Percentiles rank a stretch among this genome's conserved stretches.
phyloP scores from a whole-genome alignment of 352 stramenopile genomes.

The Lagenidium giganteum region DNA sequence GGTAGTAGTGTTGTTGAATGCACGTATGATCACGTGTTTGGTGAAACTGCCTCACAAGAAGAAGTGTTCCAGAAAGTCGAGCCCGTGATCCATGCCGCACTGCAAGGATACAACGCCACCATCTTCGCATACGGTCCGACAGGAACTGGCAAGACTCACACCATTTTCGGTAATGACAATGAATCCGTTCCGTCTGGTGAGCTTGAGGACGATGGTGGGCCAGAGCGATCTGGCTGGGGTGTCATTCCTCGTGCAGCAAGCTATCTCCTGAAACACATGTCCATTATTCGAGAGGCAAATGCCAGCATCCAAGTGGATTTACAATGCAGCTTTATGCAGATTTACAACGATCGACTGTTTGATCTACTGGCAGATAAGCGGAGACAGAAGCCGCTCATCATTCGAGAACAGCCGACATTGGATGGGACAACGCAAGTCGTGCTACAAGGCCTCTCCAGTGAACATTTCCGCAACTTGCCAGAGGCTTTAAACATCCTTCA shows the following conservation, averaged over 20 bases:
- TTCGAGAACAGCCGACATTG: slow-evolving; percentile 54
- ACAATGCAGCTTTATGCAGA: slow-evolving; percentile 88
- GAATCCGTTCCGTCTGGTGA: neutral
- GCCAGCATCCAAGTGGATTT: slow-evolving; percentile 41
- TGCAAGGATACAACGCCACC: slow-evolving; percentile 87
- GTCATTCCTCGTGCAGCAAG: slow-evolving; percentile 75
- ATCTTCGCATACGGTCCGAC: slow-evolving; percentile 92
- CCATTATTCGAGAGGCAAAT: slow-evolving; percentile 4
- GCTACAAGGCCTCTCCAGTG: slow-evolving; percentile 53
- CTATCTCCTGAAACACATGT: slow-evolving; percentile 45
- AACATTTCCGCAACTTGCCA: slow-evolving; percentile 28
- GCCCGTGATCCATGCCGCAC: slow-evolving; percentile 48
- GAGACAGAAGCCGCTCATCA: slow-evolving; percentile 58
- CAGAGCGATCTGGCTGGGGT: slow-evolving; percentile 40
- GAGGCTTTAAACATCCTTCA: slow-evolving; percentile 53
- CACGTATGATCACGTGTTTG: slow-evolving; percentile 73
- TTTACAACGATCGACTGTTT: slow-evolving; percentile 94
- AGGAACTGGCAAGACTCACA: slow-evolving; percentile 90
- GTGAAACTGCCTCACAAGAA: slow-evolving; percentile 47
- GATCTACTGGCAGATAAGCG: slow-evolving; percentile 81
- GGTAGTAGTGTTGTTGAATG: slow-evolving; percentile 52
- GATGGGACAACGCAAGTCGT: slow-evolving; percentile 52
- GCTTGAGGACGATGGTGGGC: no score
- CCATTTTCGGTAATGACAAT: slow-evolving; percentile 75
- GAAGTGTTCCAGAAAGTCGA: slow-evolving; percentile 74